Evolutionary conservation across 2,329 filamentous ascomycete genomes (phyloP).

Genomic region (Diaporthe australafricana): DNA sequence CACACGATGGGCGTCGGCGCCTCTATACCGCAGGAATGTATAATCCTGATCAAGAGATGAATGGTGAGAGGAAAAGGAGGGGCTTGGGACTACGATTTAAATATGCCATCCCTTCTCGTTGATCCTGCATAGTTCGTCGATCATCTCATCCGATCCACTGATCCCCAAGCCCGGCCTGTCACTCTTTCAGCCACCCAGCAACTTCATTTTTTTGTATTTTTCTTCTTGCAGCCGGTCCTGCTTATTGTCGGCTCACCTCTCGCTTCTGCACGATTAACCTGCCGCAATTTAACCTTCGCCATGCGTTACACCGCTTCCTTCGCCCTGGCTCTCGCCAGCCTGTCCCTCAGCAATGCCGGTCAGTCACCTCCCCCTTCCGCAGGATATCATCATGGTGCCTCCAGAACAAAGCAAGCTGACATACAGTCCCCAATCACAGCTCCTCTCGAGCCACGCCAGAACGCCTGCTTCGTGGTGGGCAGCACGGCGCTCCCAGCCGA

Average conservation of each 20-base stretch:
- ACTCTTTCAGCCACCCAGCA: slow-evolving; percentile 10
- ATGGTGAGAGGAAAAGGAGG: not conserved
- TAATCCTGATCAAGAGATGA: not conserved
- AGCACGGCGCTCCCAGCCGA: slow-evolving; percentile 62
- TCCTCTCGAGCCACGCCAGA: slow-evolving; percentile 44
- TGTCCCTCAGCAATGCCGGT: slow-evolving; percentile 22
- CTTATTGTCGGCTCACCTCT: slow-evolving; percentile 23
- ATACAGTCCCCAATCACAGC: not conserved
- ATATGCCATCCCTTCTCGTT: slow-evolving; percentile 25
- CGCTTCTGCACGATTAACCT: not conserved
- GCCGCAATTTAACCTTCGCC: not conserved
- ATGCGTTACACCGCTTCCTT: slow-evolving; percentile 30
- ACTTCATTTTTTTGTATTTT: not conserved
- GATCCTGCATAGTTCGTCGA: not conserved
- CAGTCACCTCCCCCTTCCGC: not conserved
- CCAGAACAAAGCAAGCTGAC: not conserved
- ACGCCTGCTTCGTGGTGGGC: slow-evolving; percentile 67
- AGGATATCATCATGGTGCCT: not conserved
- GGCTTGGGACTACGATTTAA: not conserved
- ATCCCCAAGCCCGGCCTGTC: slow-evolving; percentile 19
- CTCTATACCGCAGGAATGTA: slow-evolving; percentile 1
- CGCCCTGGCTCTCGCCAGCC: slow-evolving; percentile 29
- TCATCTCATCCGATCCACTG: slow-evolving; percentile 21
- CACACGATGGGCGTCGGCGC: slow-evolving; percentile 10
- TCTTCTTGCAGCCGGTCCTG: slow-evolving; percentile 1